phyloP scores from a whole-genome alignment of 352 stramenopile genomes.

The Saprolegnia parasitica region DNA sequence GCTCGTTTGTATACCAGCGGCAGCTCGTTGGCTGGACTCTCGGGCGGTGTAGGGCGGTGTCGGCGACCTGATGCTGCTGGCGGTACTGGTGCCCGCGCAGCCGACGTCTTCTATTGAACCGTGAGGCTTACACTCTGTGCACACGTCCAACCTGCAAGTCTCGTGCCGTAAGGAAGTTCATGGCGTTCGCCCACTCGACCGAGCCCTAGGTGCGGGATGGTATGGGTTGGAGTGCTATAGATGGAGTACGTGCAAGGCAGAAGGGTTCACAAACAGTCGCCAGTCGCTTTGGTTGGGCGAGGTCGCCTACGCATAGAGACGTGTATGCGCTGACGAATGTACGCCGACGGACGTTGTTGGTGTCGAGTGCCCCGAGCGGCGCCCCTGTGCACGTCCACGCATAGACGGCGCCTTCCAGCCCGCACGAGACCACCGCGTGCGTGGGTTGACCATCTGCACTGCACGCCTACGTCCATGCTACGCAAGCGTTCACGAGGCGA shows the following conservation, averaged over 20 bases:
- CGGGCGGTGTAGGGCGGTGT: background rate
- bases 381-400: background rate
- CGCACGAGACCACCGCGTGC: constrained; percentile 10
- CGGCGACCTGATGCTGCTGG: background rate
- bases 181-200: background rate
- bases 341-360: background rate
- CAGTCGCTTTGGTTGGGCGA: constrained; percentile 2
- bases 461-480: constrained; percentile 6
- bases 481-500: background rate
- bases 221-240: background rate
- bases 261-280: constrained; percentile 13
- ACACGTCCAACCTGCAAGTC: background rate
- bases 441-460: background rate
- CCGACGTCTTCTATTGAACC: background rate
- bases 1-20: background rate
- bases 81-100: background rate
- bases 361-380: background rate
- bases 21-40: background rate
- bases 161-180: constrained; percentile 6
- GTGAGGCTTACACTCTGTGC: background rate
- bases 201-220: background rate
- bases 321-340: background rate
- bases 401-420: constrained; percentile 12
- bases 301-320: background rate
- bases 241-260: constrained; percentile 3